Base-by-base conservation (phyloP, 1,139 yeast species). In the Candida sojae region DNA sequence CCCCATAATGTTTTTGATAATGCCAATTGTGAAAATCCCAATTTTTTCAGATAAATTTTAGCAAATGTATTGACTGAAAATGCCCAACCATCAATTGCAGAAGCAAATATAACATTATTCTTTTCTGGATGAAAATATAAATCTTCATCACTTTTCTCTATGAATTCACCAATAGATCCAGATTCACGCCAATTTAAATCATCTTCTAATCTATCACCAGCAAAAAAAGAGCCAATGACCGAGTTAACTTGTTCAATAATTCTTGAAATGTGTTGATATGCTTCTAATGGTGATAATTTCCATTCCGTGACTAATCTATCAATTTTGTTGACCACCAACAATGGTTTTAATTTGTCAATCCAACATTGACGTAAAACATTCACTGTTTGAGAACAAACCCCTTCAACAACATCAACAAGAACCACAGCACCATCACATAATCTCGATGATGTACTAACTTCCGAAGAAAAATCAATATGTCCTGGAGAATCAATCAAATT, bases 21-120 rank as follows among this genome's bases (percentile, higher is more conserved):
- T 48, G 83, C 90, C 32, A 82, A 80, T 52, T 91, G 84, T 53
- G 90, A 88, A 57, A 93, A 87, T 0, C 97, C 97, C 34, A 93
- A 72, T 60, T 90, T 91, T 36, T 83, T 82, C 68, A 87, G 95
- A 62, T 90, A 90, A 37, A 95, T 83, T 50, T 88, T 84, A 5
- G 97, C 89, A 68, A 93, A 88, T 51, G 95, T 96, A 50, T 88
- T 83, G 36, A 95, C 75, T 45, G 91, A 88, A 66, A 95, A 95
- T 0, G 98, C 99, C 99, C 99, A 95, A 4, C 98, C 98, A 67
- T 93, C 99, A 25, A 88, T 75, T 0, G 99, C 99, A 38, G 96
- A 86, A 0, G 97, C 92, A 71, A 95, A 93, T 1, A 95, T 84
- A 6, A 95, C 98, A 62, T 95, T 95, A 63, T 92, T 91, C 60